These are phyloP conservation scores for Chrysanthemum seticuspe DNA, from an alignment of 129 eudicot species.

Conservation along the genomic window DNA sequence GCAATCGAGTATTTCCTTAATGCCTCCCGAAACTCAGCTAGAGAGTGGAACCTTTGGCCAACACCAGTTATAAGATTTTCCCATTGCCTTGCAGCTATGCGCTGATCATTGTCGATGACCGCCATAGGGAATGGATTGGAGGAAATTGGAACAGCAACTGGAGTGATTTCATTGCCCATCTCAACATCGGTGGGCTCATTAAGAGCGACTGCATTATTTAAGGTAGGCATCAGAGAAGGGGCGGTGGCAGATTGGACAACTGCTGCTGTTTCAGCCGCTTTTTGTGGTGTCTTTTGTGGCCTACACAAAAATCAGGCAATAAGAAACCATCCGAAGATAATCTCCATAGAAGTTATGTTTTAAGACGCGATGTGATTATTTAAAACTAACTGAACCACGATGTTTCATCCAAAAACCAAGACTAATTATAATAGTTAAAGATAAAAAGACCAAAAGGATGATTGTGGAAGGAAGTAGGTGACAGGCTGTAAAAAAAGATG, in stretches of 20 bases:
- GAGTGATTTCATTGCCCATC: constrained; percentile 22
- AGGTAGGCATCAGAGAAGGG: not conserved
- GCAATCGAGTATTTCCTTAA: constrained; percentile 47
- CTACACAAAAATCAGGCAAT: constrained; percentile 20
- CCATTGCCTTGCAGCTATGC: constrained; percentile 46
- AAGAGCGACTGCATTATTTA: constrained; percentile 19
- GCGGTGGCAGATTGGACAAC: constrained; percentile 14
- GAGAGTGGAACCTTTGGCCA: constrained; percentile 45
- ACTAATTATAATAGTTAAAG: not conserved
- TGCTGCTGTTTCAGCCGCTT: constrained; percentile 26
- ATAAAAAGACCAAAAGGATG: not conserved
- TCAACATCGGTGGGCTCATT: constrained; percentile 31
- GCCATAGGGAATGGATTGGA: constrained; percentile 31
- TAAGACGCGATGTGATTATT: not conserved
- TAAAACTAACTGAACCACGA: not conserved
- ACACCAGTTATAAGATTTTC: constrained; percentile 47
- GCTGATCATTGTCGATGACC: constrained; percentile 26
- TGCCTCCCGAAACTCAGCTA: constrained; percentile 50
- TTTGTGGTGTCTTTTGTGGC: constrained; percentile 35
- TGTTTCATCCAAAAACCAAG: not conserved
- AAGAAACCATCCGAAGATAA: constrained; percentile 10
- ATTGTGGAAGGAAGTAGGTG: not conserved
- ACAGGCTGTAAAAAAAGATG: not conserved
- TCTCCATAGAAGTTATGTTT: not conserved
- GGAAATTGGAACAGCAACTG: constrained; percentile 31